These are phyloP conservation scores for Ricinus communis DNA, from an alignment of 345 rosid genomes.

Conservation along the genomic window DNA sequence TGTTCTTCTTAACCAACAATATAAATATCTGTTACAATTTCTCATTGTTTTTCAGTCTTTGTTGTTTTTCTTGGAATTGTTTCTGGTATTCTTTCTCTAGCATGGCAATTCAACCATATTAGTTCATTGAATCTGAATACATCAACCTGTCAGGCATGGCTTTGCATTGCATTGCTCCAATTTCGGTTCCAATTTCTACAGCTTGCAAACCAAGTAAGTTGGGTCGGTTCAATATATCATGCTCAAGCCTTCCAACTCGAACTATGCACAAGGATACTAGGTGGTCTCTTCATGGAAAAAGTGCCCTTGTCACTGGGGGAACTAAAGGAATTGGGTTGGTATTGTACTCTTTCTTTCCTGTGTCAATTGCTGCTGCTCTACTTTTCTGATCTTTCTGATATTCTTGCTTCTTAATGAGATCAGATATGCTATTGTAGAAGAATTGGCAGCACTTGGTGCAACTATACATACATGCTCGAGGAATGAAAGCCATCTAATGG, in stretches of 20 bases:
- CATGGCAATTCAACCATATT: too few relatives aligned
- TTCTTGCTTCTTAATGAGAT: not conserved
- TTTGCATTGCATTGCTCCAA: not conserved
- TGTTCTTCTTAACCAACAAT: too few relatives aligned
- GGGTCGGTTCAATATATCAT: not conserved
- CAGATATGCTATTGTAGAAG: not conserved
- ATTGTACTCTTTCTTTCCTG: not conserved
- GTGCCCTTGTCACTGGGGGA: constrained; percentile 38
- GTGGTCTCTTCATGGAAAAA: constrained; percentile 51
- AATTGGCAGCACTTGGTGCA: constrained; percentile 8
- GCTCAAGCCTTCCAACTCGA: not conserved
- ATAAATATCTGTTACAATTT: too few relatives aligned
- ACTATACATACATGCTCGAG: not conserved
- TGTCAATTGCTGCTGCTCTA: not conserved
- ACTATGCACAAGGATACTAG: constrained; percentile 9
- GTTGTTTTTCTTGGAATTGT: too few relatives aligned
- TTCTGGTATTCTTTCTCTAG: too few relatives aligned
- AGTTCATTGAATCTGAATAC: too few relatives aligned
- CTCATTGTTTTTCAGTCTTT: too few relatives aligned
- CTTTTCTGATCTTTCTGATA: not conserved
- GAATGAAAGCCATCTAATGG: not conserved
- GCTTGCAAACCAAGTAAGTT: not conserved
- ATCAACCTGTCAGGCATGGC: not conserved
- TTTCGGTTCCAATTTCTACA: not conserved
- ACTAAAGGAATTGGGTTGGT: constrained; percentile 34